Percentiles rank a stretch among this genome's conserved stretches.
phyloP scores from a whole-genome alignment of 1,139 yeast species.

The Barnettozyma hawaiiensis region DNA sequence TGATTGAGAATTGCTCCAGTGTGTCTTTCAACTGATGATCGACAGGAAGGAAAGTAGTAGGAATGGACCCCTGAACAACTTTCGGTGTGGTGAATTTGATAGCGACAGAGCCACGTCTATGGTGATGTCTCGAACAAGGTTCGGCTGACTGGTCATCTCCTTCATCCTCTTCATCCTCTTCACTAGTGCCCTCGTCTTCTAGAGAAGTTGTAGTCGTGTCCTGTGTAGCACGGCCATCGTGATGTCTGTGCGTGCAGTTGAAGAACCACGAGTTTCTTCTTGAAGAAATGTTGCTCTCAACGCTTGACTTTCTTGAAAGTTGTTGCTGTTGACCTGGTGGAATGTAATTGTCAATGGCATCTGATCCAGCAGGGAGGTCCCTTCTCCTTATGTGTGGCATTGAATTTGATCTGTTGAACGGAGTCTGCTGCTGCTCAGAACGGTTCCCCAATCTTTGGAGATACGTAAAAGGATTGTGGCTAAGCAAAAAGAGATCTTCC shows the following conservation, averaged over 20 bases:
- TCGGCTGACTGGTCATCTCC: background rate
- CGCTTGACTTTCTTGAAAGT: slow-evolving; percentile 7
- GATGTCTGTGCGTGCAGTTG: slow-evolving; percentile 4
- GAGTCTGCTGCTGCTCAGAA: slow-evolving; percentile 1
- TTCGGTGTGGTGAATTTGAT: slow-evolving; percentile 22
- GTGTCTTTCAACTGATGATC: slow-evolving; percentile 1
- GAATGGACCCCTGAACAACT: slow-evolving; percentile 6
- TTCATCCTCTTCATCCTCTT: background rate
- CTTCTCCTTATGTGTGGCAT: background rate
- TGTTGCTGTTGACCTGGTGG: no score
- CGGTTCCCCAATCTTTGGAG: background rate
- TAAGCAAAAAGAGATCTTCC: background rate
- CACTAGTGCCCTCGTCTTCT: background rate
- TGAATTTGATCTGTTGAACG: slow-evolving; percentile 8
- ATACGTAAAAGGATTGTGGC: background rate
- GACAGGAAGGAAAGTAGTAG: background rate
- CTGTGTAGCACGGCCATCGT: background rate
- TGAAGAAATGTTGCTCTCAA: background rate
- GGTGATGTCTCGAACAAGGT: slow-evolving; percentile 24
- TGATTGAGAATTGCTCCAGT: slow-evolving; percentile 2
- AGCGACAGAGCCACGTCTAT: slow-evolving; percentile 25
- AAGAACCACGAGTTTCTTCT: slow-evolving; percentile 10
- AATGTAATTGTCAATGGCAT: background rate
- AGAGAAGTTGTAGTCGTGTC: background rate
- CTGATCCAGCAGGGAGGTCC: background rate